Conservation (phyloP, 805 yeast species). For the Pichia ethanolica region DNA sequence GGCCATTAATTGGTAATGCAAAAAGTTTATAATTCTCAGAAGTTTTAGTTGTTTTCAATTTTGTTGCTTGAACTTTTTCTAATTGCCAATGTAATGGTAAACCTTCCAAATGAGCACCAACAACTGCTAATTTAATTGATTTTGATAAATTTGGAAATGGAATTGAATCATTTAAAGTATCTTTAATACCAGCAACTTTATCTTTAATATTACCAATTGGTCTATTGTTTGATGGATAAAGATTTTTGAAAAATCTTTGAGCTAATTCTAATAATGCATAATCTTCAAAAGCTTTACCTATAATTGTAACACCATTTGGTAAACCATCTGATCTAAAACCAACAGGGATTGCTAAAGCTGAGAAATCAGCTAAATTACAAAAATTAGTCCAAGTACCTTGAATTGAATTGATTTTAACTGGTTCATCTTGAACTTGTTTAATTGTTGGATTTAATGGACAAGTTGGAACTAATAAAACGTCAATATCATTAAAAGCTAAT, state of each 20-base stretch:
- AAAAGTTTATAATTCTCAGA: constrained; percentile 65
- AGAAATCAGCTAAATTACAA: constrained; percentile 87
- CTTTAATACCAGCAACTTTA: constrained; percentile 27
- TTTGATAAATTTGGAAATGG: constrained; percentile 38
- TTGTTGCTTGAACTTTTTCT: constrained; percentile 70
- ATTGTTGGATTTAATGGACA: constrained; percentile 89
- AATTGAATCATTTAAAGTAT: constrained; percentile 37
- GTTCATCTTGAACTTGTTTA: constrained; percentile 64
- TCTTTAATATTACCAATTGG: constrained; percentile 40
- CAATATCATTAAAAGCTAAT: constrained; percentile 48
- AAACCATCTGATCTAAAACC: constrained; percentile 84
- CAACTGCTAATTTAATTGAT: constrained; percentile 75
- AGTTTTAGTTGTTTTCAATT: constrained; percentile 60
- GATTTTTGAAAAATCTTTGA: constrained; percentile 49
- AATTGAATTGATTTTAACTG: constrained; percentile 71
- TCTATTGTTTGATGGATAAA: constrained; percentile 41
- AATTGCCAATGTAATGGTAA: constrained; percentile 93
- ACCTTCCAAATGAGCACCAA: constrained; percentile 90
- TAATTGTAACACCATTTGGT: constrained; percentile 84
- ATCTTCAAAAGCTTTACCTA: constrained; percentile 79
- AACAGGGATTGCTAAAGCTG: constrained; percentile 86
- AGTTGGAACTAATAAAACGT: constrained; percentile 84
- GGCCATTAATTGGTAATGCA: constrained; percentile 77
- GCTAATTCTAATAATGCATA: constrained; percentile 85
- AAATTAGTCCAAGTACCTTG: constrained; percentile 99